A percentile compares a stretch with the other conserved stretches of the same genome.
Conservation (phyloP, 164 flowering plant genomes). For the Vitis vinifera region ASM3070453v1 NC_081821.1:17926001-17926500, state of each 20-base stretch:
- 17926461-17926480: too few relatives aligned
- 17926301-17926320: too few relatives aligned
- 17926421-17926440: too few relatives aligned
- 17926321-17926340: too few relatives aligned
- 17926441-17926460: too few relatives aligned
- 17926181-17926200: not conserved
- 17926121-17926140: conserved; percentile 1
- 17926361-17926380: too few relatives aligned
- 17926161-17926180: not conserved
- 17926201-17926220: not conserved
- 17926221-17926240: not conserved
- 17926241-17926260: not conserved
- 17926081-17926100: not conserved
- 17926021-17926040: not conserved
- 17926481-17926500: too few relatives aligned
- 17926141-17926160: not conserved
- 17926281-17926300: too few relatives aligned
- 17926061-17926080: not conserved
- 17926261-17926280: not conserved
- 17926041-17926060: not conserved
- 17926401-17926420: too few relatives aligned
- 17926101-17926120: not conserved
- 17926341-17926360: too few relatives aligned
- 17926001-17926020: not conserved
- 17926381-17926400: too few relatives aligned